Evolutionary conservation across 441 rosid genomes (phyloP).

Genomic region (Capsella rubella): DNA sequence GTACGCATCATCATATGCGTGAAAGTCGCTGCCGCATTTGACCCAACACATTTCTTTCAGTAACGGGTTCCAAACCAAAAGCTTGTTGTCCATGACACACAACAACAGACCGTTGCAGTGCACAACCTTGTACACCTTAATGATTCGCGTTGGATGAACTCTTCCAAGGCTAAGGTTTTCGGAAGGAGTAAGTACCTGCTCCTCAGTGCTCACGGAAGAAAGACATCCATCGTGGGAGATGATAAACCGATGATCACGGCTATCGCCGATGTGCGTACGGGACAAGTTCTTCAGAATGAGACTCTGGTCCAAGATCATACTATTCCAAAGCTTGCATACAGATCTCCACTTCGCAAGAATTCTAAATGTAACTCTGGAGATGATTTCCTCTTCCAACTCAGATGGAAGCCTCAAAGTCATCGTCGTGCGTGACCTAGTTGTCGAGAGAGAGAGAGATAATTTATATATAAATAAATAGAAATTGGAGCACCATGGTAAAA

Average conservation of each 20-base stretch:
- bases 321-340: neutral
- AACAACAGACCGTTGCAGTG: neutral
- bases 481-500: too few species aligned
- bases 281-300: neutral
- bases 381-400: neutral
- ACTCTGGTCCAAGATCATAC: neutral
- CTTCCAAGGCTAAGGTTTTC: neutral
- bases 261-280: neutral
- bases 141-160: neutral
- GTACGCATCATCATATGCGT: neutral
- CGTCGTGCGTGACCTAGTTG: neutral
- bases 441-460: neutral
- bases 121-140: neutral
- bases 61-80: neutral
- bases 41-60: neutral
- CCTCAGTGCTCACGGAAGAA: neutral
- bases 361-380: neutral
- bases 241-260: neutral
- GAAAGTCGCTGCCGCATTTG: neutral
- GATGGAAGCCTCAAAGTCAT: neutral
- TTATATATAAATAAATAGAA: too few species aligned
- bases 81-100: neutral
- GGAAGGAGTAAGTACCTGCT: neutral
- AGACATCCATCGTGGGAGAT: neutral
- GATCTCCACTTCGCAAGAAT: neutral